Percentiles rank a stretch among this genome's conserved stretches.
Evolutionary conservation across 768 basidiomycete species (phyloP).

Genomic region (Russula foetens): DNA sequence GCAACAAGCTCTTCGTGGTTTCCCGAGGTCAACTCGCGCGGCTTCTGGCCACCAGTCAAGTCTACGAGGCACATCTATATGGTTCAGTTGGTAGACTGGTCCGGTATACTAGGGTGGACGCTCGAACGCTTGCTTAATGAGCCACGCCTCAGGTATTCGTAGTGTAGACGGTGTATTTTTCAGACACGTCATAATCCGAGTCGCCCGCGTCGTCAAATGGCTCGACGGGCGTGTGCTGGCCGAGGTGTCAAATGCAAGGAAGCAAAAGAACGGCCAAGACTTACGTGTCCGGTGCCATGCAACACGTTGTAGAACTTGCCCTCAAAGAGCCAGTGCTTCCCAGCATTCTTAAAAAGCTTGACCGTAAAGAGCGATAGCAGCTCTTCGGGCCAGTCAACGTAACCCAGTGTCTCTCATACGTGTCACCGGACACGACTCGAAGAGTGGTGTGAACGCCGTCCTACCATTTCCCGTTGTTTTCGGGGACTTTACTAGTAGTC

Average conservation of each 20-base stretch:
- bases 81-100: background rate
- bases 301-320: slow-evolving; percentile 50
- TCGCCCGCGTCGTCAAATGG: slow-evolving; percentile 80
- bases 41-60: slow-evolving; percentile 40
- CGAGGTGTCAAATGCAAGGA: background rate
- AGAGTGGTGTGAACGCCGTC: slow-evolving; percentile 61
- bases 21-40: slow-evolving; percentile 71
- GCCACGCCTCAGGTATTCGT: slow-evolving; percentile 78
- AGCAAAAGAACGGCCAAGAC: slow-evolving; percentile 20
- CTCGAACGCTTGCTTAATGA: slow-evolving; percentile 77
- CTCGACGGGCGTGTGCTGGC: slow-evolving; percentile 65
- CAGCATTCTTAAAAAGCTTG: slow-evolving; percentile 38
- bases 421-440: slow-evolving; percentile 41
- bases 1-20: slow-evolving; percentile 70
- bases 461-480: slow-evolving; percentile 65
- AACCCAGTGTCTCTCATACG: slow-evolving; percentile 47
- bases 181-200: slow-evolving; percentile 74
- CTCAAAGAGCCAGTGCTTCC: slow-evolving; percentile 48
- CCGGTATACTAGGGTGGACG: background rate
- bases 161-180: slow-evolving; percentile 67
- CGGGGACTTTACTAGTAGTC: slow-evolving; percentile 51
- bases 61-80: slow-evolving; percentile 62
- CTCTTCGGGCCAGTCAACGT: slow-evolving; percentile 70
- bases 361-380: slow-evolving; percentile 65
- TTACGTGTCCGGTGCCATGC: slow-evolving; percentile 61